A percentile compares a stretch with the other conserved stretches of the same genome.
These are phyloP conservation scores for Baorangia bicolor DNA, from an alignment of 768 basidiomycete species.

Conservation along the genomic window DNA sequence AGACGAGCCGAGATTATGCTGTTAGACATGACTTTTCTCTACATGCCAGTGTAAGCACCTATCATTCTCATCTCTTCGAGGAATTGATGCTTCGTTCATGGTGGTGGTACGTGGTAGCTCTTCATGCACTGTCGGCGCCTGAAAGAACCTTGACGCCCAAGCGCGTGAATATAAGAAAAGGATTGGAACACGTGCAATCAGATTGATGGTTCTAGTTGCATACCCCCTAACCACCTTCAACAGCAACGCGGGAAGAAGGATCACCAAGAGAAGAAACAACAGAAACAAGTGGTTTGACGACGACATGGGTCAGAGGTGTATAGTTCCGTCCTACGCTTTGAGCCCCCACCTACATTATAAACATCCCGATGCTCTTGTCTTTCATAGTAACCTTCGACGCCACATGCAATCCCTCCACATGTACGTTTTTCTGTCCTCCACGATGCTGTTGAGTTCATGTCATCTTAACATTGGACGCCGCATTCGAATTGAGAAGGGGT, in stretches of 20 bases:
- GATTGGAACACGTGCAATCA: slow-evolving; percentile 16
- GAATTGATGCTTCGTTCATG: slow-evolving; percentile 4
- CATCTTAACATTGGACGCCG: not conserved
- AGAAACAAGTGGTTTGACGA: slow-evolving; percentile 14
- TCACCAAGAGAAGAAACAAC: slow-evolving; percentile 12
- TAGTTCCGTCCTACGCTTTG: not conserved
- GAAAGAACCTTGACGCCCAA: slow-evolving; percentile 4
- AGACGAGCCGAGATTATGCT: not conserved
- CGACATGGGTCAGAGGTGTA: slow-evolving; percentile 11
- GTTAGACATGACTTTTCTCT: slow-evolving; percentile 3
- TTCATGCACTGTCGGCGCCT: slow-evolving; percentile 7
- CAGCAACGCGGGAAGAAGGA: not conserved
- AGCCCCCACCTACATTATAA: slow-evolving; percentile 12
- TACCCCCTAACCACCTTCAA: not conserved
- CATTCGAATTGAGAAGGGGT: not conserved
- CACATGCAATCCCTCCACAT: not conserved
- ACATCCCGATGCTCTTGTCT: not conserved
- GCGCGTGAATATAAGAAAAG: not conserved
- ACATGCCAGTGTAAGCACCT: slow-evolving; percentile 14
- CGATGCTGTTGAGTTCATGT: not conserved
- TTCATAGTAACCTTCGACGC: not conserved
- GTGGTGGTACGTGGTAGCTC: slow-evolving; percentile 1
- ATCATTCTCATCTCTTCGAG: slow-evolving; percentile 1
- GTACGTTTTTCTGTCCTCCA: not conserved
- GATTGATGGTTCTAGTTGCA: not conserved